A percentile compares a stretch with the other conserved stretches of the same genome.
These are phyloP conservation scores for Aspergillus sp. DNA, from an alignment of 2,329 filamentous ascomycete species.

Conservation along the genomic window DNA sequence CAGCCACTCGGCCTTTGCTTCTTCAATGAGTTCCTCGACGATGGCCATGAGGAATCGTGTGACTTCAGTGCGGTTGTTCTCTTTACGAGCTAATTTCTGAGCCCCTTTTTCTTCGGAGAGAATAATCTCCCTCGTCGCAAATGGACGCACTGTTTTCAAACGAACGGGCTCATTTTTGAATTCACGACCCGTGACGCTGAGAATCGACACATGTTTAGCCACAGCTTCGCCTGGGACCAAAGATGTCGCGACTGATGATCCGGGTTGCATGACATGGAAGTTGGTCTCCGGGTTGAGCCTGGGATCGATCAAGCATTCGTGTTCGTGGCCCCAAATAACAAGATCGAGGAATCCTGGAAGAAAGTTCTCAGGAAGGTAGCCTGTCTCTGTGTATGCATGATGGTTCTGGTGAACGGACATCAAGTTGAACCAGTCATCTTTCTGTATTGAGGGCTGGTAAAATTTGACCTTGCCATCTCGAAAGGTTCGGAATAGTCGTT, in stretches of 20 bases:
- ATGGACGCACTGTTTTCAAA: conserved; percentile 83
- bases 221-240: conserved; percentile 85
- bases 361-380: conserved; percentile 92
- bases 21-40: conserved; percentile 80
- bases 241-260: conserved; percentile 92
- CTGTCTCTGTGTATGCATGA: conserved; percentile 81
- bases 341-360: conserved; percentile 87
- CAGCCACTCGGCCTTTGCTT: conserved; percentile 78
- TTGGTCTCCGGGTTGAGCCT: conserved; percentile 76
- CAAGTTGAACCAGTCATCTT: conserved; percentile 90
- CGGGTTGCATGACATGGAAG: conserved; percentile 96
- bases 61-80: conserved; percentile 77
- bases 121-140: conserved; percentile 78
- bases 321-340: conserved; percentile 95
- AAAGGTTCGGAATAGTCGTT: conserved; percentile 90
- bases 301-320: conserved; percentile 90
- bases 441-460: conserved; percentile 75
- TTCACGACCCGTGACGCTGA: conserved; percentile 76
- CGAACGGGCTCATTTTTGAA: conserved; percentile 77
- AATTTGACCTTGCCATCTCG: conserved; percentile 91
- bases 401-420: conserved; percentile 97
- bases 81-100: conserved; percentile 70
- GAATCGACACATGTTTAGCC: conserved; percentile 81
- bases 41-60: conserved; percentile 71
- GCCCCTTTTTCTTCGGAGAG: conserved; percentile 72